phyloP scores from a whole-genome alignment of 2,329 filamentous ascomycete species.

The Cladorrhinum sp. region DNA sequence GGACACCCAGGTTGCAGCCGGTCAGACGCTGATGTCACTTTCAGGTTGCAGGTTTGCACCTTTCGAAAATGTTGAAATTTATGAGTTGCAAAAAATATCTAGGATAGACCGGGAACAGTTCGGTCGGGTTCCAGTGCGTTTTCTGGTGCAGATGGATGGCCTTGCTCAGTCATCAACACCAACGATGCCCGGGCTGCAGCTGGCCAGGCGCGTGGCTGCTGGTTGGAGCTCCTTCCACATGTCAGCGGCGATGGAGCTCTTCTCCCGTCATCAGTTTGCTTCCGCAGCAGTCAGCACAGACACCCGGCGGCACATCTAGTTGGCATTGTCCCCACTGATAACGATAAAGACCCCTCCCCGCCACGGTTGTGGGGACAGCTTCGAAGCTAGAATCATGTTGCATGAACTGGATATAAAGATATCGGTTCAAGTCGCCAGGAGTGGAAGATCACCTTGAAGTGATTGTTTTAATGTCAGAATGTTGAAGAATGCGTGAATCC shows the following conservation, averaged over 20 bases:
- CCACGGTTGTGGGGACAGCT: background rate
- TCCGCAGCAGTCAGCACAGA: background rate
- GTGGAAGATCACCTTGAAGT: too few relatives aligned
- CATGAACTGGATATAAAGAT: background rate
- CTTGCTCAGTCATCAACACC: background rate
- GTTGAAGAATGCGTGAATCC: too few relatives aligned
- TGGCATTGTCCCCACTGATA: conserved; percentile 5
- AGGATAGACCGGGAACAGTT: background rate
- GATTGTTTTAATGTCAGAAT: too few relatives aligned
- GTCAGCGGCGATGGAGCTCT: background rate
- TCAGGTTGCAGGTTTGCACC: background rate
- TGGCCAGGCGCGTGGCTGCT: background rate
- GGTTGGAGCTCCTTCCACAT: background rate
- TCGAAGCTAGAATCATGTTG: background rate
- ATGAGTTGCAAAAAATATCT: background rate
- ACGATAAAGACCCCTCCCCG: conserved; percentile 12
- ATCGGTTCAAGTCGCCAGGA: too few relatives aligned
- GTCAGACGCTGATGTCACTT: too few relatives aligned
- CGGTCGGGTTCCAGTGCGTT: background rate
- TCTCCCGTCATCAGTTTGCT: background rate
- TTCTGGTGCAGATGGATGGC: background rate
- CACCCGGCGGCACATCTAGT: background rate
- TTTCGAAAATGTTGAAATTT: background rate
- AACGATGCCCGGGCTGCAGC: background rate
- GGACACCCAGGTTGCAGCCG: too few relatives aligned